These are phyloP conservation scores for Misopates orontium DNA, from an alignment of 257 asterid species.

Conservation along the genomic window DNA sequence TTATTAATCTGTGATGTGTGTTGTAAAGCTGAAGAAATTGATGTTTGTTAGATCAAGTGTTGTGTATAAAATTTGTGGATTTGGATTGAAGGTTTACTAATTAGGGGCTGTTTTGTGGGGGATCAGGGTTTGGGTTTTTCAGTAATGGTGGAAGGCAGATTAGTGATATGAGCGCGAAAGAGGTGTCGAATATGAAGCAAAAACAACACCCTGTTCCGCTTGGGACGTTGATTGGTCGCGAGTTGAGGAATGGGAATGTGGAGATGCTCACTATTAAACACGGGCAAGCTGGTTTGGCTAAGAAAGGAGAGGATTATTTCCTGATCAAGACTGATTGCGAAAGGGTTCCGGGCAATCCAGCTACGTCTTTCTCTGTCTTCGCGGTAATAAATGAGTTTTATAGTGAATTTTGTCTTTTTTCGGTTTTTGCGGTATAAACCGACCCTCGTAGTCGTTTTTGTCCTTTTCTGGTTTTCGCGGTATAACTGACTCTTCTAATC, in stretches of 20 bases:
- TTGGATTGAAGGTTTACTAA: slow-evolving; percentile 16
- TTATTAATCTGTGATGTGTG: background rate
- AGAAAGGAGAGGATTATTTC: slow-evolving; percentile 91
- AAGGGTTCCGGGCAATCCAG: slow-evolving; percentile 63
- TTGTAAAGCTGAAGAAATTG: slow-evolving; percentile 4
- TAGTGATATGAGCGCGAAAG: slow-evolving; percentile 53
- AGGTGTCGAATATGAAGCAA: slow-evolving; percentile 68
- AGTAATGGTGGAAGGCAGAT: slow-evolving; percentile 44
- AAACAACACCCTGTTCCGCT: slow-evolving; percentile 66
- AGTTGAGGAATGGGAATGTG: slow-evolving; percentile 68
- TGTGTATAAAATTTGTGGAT: slow-evolving; percentile 9
- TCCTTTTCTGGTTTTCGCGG: slow-evolving; percentile 91
- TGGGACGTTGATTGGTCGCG: slow-evolving; percentile 82
- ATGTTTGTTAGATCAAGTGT: slow-evolving; percentile 19
- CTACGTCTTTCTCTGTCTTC: slow-evolving; percentile 73
- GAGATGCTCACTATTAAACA: slow-evolving; percentile 71
- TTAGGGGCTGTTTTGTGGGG: slow-evolving; percentile 19
- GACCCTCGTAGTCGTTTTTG: no score
- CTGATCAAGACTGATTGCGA: slow-evolving; percentile 64
- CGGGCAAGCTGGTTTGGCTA: slow-evolving; percentile 86
- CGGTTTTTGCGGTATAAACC: no score
- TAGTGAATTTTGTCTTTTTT: no score
- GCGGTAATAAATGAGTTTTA: no score
- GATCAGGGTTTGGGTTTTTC: slow-evolving; percentile 38
- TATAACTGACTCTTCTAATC: slow-evolving; percentile 27